Conservation (phyloP, 768 basidiomycete genomes). For the Cystofilobasidium bisporidii region DNA sequence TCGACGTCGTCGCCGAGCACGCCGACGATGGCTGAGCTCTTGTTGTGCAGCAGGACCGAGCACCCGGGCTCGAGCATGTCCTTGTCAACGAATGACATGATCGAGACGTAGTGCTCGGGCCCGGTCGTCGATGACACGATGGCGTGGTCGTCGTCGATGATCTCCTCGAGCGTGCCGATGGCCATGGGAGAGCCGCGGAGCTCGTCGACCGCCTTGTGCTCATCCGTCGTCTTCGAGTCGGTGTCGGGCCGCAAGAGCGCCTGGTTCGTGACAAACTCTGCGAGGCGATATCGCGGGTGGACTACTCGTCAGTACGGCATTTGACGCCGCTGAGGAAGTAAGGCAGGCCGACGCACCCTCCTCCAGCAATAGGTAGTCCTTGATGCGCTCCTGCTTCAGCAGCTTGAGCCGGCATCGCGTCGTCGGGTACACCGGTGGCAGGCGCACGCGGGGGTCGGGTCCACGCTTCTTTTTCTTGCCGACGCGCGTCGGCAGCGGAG, state of each 20-base stretch:
- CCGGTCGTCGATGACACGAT: conserved; percentile 91
- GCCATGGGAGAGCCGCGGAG: conserved; percentile 92
- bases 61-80: conserved; percentile 94
- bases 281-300: not conserved
- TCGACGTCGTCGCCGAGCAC: conserved; percentile 91
- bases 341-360: conserved; percentile 41
- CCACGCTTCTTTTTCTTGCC: conserved; percentile 92
- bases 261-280: conserved; percentile 40
- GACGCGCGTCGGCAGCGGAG: conserved; percentile 89
- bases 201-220: conserved; percentile 85
- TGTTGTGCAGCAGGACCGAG: conserved; percentile 88
- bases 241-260: conserved; percentile 44
- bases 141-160: conserved; percentile 50
- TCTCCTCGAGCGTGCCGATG: conserved; percentile 97
- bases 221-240: conserved; percentile 94
- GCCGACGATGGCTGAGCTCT: conserved; percentile 87
- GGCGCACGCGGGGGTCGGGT: conserved; percentile 79
- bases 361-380: conserved; percentile 86
- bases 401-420: conserved; percentile 91
- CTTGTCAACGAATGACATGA: conserved; percentile 98
- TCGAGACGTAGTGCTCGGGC: conserved; percentile 92
- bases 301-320: not conserved
- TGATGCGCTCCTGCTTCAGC: conserved; percentile 94
- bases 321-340: not conserved
- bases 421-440: conserved; percentile 85